Evolutionary conservation across 164 flowering plant species (phyloP), one percentile per base, ranked within the genome.

Genomic region (Paratinospora sagittata): DNA sequence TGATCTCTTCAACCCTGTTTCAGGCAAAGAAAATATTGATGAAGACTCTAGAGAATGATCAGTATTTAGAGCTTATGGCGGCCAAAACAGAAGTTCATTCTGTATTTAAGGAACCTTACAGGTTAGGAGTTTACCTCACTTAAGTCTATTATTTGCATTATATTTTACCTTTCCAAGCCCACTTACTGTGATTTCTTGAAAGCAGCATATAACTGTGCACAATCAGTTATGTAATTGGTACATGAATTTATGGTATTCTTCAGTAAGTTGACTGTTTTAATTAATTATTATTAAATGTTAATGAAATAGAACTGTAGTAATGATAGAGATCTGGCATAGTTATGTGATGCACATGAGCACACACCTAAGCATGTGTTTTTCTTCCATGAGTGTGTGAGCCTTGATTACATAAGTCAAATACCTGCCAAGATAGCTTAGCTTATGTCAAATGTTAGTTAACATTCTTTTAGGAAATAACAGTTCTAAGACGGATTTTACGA

Each of bases 51-150:
- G 89, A 90, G 82, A 85, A 87, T 66, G 99, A 96, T 79, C 88
- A 92, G 74, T 91, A 91, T 78, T 80, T 96, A 78, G 87, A 84
- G 69, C 90, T 96, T 63, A 68, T 96, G 90, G 83, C 95, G 3
- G 79, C 85, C 64, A 84, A 84, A 73, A 86, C 91, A 79, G 97
- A 96, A 80, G 90, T 96, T 65, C 92, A 77, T 24, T 74, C 96
- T 67, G 89, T 83, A 73, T 91, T 89, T 72, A 91, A 91, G 87
- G 98, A 92, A 81, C 97, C 96, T 70, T 96, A 96, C 92, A 92
- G 99, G 99, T 96, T 52, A 73, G 74, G 30, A 37, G 55, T 61
- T 21, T 5, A 33, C 68, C 55, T 70, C 23, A 12, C 26, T 65
- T 47, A 16, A 21, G 4, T 72, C 12, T 14, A 62, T 36, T 49